Evolutionary conservation across 169 alveolate genomes (phyloP).

Genomic region (Plasmodium berghei): DNA sequence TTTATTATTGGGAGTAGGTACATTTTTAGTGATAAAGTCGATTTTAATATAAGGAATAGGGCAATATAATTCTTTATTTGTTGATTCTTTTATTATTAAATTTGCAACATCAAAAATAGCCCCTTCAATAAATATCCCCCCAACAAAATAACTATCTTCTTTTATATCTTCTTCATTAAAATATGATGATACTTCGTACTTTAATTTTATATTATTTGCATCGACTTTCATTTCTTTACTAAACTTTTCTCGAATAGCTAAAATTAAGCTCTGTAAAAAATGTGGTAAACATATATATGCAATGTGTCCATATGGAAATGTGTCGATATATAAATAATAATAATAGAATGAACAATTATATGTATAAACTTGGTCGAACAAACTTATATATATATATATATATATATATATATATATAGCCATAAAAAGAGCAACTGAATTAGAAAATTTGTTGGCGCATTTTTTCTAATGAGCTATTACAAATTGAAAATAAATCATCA

Average conservation of each 20-base stretch:
- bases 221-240: constrained; percentile 45
- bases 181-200: constrained; percentile 41
- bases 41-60: constrained; percentile 71
- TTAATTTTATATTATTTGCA: constrained; percentile 48
- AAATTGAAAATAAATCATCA: too few relatives aligned
- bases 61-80: constrained; percentile 37
- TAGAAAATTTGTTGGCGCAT: too few relatives aligned
- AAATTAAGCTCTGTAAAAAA: constrained; percentile 30
- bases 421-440: not conserved
- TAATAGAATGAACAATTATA: not conserved
- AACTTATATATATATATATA: not conserved
- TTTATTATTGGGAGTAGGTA: constrained; percentile 11
- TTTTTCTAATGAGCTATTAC: too few relatives aligned
- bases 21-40: constrained; percentile 22
- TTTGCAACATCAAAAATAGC: constrained; percentile 58
- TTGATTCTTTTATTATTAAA: constrained; percentile 46
- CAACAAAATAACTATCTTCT: constrained; percentile 57
- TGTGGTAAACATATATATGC: too few relatives aligned
- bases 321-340: not conserved
- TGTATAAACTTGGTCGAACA: not conserved
- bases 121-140: constrained; percentile 64
- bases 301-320: too few relatives aligned
- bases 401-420: constrained; percentile 3
- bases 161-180: constrained; percentile 54
- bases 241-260: constrained; percentile 56